A percentile compares a stretch with the other conserved stretches of the same genome.
Evolutionary conservation across 345 rosid genomes (phyloP).

Genomic region (Erucastrum elatum): DNA sequence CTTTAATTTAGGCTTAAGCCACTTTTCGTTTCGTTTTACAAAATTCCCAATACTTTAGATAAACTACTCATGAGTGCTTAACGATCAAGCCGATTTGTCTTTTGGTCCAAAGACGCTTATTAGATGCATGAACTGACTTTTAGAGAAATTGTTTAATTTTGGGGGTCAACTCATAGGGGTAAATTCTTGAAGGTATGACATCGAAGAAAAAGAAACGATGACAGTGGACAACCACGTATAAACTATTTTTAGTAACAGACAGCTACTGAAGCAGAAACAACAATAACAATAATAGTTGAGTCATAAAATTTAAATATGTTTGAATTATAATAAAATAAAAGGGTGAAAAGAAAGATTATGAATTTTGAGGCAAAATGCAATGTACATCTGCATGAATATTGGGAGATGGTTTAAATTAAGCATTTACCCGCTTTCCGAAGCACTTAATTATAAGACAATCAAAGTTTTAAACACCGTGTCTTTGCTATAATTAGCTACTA

Average conservation of each 20-base stretch:
- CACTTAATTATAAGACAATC: constrained; percentile 13
- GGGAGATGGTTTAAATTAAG: constrained; percentile 21
- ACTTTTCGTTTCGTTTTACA: constrained; percentile 1
- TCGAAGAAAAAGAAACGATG: constrained; percentile 5
- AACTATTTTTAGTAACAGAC: not conserved
- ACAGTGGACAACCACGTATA: constrained; percentile 31
- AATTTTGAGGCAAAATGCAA: constrained; percentile 34
- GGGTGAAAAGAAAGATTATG: constrained; percentile 10
- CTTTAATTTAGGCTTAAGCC: not conserved
- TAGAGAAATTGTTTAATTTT: not conserved
- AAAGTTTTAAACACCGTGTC: constrained; percentile 25
- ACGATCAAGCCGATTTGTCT: not conserved
- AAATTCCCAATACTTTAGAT: not conserved
- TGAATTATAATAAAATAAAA: not conserved
- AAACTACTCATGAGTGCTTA: not conserved
- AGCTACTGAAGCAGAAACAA: constrained; percentile 17
- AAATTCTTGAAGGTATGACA: not conserved
- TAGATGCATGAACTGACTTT: constrained; percentile 6
- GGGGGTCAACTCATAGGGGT: constrained; percentile 14
- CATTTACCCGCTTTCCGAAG: constrained; percentile 28
- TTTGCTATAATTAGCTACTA: constrained; percentile 28
- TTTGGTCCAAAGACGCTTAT: constrained; percentile 7
- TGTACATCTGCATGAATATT: constrained; percentile 37
- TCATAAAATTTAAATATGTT: not conserved
- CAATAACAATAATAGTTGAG: constrained; percentile 1